These are phyloP conservation scores for Phytophthora chlamydospora DNA, from an alignment of 352 stramenopile species.

Conservation along the genomic window DNA sequence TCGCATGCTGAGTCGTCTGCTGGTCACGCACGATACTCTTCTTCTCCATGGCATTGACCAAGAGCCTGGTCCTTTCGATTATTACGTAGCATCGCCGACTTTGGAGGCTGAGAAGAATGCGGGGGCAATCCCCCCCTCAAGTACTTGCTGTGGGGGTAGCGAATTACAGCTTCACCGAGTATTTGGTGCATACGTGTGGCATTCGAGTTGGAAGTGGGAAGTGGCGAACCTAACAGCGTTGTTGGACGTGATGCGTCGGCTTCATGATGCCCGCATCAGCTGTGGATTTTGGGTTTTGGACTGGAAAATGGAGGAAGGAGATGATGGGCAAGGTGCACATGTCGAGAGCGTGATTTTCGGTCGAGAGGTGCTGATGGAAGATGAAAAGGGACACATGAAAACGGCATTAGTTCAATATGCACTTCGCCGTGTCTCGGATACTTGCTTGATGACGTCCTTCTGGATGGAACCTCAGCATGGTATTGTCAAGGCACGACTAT, in stretches of 20 bases:
- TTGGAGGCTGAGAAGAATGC: constrained; percentile 44
- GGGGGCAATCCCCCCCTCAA: constrained; percentile 42
- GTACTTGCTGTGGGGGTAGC: constrained; percentile 77
- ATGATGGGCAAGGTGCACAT: constrained; percentile 52
- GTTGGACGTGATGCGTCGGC: constrained; percentile 67
- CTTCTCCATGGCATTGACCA: constrained; percentile 52
- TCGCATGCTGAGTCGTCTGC: constrained; percentile 78
- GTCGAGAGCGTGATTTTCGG: constrained; percentile 82
- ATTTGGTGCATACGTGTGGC: constrained; percentile 89
- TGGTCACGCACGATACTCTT: constrained; percentile 81
- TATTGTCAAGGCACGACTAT: constrained; percentile 62
- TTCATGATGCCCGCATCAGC: constrained; percentile 73
- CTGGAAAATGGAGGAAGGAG: constrained; percentile 73
- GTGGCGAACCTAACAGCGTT: constrained; percentile 59
- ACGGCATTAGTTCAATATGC: constrained; percentile 84
- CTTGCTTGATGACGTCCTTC: constrained; percentile 84
- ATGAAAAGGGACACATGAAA: constrained; percentile 74
- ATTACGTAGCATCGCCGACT: constrained; percentile 36
- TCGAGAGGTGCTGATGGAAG: constrained; percentile 85
- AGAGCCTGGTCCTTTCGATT: constrained; percentile 37
- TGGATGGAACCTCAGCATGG: constrained; percentile 91
- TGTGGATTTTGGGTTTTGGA: constrained; percentile 87
- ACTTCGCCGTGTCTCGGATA: constrained; percentile 72
- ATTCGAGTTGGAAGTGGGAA: constrained; percentile 87
- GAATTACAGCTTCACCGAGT: constrained; percentile 76